These are phyloP conservation scores for Lodderomyces margitis DNA, from an alignment of 1,139 yeast species.

Conservation along the genomic window DNA sequence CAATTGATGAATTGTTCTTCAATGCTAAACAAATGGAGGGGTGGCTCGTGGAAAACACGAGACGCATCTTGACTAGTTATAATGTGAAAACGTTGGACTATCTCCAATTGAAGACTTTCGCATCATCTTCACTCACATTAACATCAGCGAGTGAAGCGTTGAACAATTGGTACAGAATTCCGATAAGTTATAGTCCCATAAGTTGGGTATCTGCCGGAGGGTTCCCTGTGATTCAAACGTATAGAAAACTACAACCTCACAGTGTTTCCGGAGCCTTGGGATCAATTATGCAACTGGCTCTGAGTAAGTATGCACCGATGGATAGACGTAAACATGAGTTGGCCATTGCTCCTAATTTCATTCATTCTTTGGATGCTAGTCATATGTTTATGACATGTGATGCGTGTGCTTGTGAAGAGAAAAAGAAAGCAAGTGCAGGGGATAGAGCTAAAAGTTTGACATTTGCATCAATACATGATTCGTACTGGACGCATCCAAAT, in stretches of 20 bases:
- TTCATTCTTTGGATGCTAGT: slow-evolving; percentile 43
- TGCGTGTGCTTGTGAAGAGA: slow-evolving; percentile 17
- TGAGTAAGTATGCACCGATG: slow-evolving; percentile 20
- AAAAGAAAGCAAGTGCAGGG: slow-evolving; percentile 3
- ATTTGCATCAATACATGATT: slow-evolving; percentile 45
- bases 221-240: slow-evolving; percentile 43
- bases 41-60: slow-evolving; percentile 36
- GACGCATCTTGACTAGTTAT: slow-evolving; percentile 29
- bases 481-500: slow-evolving; percentile 44
- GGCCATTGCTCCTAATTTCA: slow-evolving; percentile 46
- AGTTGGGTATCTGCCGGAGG: slow-evolving; percentile 46
- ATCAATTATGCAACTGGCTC: not conserved
- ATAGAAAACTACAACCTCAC: slow-evolving; percentile 20
- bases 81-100: slow-evolving; percentile 20
- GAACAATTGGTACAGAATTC: slow-evolving; percentile 5
- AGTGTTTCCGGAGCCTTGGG: slow-evolving; percentile 17
- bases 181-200: slow-evolving; percentile 28
- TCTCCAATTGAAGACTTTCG: slow-evolving; percentile 4
- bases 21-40: slow-evolving; percentile 36
- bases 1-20: slow-evolving; percentile 34
- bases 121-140: not conserved
- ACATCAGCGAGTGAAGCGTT: slow-evolving; percentile 3
- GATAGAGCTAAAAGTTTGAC: slow-evolving; percentile 17
- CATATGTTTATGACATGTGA: slow-evolving; percentile 40
- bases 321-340: slow-evolving; percentile 33